Evolutionary conservation across 345 rosid genomes (phyloP).

Genomic region (Rhodamnia argentea): DNA sequence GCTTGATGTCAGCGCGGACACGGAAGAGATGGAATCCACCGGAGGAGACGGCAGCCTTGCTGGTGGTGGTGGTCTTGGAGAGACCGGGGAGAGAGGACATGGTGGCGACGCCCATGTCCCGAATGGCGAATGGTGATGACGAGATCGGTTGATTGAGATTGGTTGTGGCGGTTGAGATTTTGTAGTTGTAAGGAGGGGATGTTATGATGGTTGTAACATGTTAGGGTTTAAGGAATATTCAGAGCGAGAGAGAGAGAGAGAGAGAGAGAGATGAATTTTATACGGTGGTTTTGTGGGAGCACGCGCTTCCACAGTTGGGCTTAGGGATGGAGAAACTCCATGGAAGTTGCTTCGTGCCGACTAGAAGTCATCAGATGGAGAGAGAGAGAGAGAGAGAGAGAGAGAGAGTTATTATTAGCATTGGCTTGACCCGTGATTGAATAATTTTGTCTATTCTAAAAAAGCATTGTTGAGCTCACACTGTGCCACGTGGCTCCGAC

Average conservation of each 20-base stretch:
- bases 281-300: neutral
- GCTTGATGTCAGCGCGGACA: neutral
- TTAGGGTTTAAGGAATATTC: neutral
- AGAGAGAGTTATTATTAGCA: neutral
- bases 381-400: neutral
- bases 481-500: neutral
- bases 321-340: neutral
- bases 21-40: constrained; percentile 2
- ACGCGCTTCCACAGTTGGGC: neutral
- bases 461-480: neutral
- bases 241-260: neutral
- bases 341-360: neutral
- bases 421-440: neutral
- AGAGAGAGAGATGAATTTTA: neutral
- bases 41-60: neutral
- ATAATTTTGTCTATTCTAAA: neutral
- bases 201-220: neutral
- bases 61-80: neutral
- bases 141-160: neutral
- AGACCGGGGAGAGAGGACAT: constrained; percentile 12
- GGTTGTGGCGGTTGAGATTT: neutral
- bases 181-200: neutral
- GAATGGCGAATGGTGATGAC: neutral
- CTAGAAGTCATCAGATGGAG: neutral
- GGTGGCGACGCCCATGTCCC: constrained; percentile 8